phyloP scores from a whole-genome alignment of 345 rosid species.

The Noccaea bulbosa region DNA sequence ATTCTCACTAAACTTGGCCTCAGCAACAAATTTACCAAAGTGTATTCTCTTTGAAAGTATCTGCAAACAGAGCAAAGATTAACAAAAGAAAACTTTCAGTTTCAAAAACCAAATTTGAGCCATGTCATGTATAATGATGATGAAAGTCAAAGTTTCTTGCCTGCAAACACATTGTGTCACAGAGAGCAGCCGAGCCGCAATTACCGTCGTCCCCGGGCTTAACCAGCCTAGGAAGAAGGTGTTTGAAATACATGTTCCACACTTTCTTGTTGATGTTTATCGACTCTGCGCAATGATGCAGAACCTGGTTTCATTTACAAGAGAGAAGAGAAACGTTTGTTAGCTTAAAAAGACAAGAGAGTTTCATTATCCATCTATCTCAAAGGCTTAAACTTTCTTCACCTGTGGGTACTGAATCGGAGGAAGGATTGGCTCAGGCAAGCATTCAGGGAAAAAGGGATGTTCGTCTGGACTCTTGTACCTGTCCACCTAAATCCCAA shows the following conservation, averaged over 20 bases:
- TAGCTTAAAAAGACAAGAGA: background rate
- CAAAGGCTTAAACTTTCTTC: background rate
- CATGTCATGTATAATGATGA: background rate
- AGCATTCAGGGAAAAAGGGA: constrained; percentile 63
- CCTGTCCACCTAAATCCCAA: constrained; percentile 58
- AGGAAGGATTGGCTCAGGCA: constrained; percentile 62
- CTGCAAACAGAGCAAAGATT: constrained; percentile 42
- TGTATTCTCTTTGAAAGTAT: constrained; percentile 68
- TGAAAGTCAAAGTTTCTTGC: constrained; percentile 40
- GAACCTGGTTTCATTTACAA: constrained; percentile 49
- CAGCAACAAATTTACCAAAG: constrained; percentile 63
- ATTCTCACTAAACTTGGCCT: constrained; percentile 62
- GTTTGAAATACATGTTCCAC: constrained; percentile 64
- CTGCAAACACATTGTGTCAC: constrained; percentile 74
- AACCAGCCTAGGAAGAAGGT: constrained; percentile 61
- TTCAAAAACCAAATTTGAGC: background rate
- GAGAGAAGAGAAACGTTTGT: background rate
- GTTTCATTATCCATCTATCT: constrained; percentile 12
- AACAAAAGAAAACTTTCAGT: background rate
- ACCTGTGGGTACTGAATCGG: constrained; percentile 68
- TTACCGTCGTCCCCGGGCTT: constrained; percentile 70
- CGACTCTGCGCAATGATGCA: constrained; percentile 56
- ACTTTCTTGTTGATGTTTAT: constrained; percentile 70
- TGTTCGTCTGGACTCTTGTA: constrained; percentile 79
- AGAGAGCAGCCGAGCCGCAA: constrained; percentile 65